Evolutionary conservation across 176 grass and related monocot genomes (phyloP).

Genomic region (Thalia dealbata): DNA sequence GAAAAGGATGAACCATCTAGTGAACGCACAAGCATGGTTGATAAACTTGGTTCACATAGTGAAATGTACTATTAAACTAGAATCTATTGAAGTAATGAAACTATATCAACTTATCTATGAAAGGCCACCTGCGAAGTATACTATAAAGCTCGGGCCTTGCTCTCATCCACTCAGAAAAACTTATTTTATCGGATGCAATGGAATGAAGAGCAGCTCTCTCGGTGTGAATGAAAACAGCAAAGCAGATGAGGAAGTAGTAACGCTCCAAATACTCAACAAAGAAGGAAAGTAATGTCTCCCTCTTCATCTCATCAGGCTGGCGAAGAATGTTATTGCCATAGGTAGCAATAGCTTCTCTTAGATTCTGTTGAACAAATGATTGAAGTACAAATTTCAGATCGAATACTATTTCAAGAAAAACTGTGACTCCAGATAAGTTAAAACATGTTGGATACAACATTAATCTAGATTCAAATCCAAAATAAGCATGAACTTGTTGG

Average conservation of each 20-base stretch:
- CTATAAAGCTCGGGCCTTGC: slow-evolving; percentile 95
- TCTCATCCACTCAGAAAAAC: slow-evolving; percentile 97
- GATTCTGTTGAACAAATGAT: slow-evolving; percentile 57
- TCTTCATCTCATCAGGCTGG: slow-evolving; percentile 97
- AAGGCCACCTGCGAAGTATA: slow-evolving; percentile 79
- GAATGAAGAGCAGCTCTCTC: slow-evolving; percentile 52
- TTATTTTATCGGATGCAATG: slow-evolving; percentile 46
- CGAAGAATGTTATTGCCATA: slow-evolving; percentile 94
- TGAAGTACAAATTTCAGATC: not conserved
- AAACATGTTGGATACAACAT: not conserved
- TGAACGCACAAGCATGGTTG: not conserved
- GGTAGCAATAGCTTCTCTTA: slow-evolving; percentile 87
- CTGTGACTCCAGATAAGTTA: not conserved
- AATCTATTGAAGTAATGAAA: not conserved
- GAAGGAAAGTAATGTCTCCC: slow-evolving; percentile 91
- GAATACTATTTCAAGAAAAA: not conserved
- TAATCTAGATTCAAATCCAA: not conserved
- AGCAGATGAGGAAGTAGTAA: slow-evolving; percentile 99
- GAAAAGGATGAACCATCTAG: not conserved
- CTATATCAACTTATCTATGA: slow-evolving; percentile 1
- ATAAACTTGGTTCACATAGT: not conserved
- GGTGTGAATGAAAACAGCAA: slow-evolving; percentile 87
- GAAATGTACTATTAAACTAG: not conserved
- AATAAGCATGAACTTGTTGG: not conserved
- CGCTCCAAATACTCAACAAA: slow-evolving; percentile 98